Conservation (phyloP, 148 eudicot genomes). For the Fagopyrum esculentum region DNA sequence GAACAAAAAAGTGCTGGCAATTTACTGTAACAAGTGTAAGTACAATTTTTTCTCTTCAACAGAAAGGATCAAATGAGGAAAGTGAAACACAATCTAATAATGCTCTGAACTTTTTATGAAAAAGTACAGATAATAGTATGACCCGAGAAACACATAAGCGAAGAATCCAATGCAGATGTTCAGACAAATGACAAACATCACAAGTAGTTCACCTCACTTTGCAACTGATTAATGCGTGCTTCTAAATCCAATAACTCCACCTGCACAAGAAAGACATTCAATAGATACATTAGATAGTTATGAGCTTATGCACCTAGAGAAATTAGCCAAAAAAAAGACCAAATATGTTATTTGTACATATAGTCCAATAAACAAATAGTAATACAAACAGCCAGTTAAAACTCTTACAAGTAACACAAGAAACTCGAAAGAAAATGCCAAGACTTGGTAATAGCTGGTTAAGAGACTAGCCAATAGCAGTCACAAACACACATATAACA, state of each 20-base stretch:
- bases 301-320: conserved; percentile 7
- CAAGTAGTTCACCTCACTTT: conserved; percentile 36
- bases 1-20: background rate
- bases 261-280: conserved; percentile 33
- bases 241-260: conserved; percentile 55
- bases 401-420: no score
- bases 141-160: background rate
- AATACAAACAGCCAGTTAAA: no score
- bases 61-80: background rate
- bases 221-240: conserved; percentile 50
- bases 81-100: background rate
- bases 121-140: background rate
- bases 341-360: background rate
- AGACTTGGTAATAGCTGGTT: background rate
- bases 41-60: background rate
- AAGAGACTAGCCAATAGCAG: background rate
- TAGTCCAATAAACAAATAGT: background rate
- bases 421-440: background rate
- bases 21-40: background rate
- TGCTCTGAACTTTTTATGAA: background rate
- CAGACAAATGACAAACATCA: conserved; percentile 6
- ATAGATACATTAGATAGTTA: background rate
- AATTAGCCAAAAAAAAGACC: background rate
- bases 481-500: background rate
- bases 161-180: background rate